Base-by-base conservation (phyloP, 1,284 basidiomycete species). In the Boletellus sp. region DNA sequence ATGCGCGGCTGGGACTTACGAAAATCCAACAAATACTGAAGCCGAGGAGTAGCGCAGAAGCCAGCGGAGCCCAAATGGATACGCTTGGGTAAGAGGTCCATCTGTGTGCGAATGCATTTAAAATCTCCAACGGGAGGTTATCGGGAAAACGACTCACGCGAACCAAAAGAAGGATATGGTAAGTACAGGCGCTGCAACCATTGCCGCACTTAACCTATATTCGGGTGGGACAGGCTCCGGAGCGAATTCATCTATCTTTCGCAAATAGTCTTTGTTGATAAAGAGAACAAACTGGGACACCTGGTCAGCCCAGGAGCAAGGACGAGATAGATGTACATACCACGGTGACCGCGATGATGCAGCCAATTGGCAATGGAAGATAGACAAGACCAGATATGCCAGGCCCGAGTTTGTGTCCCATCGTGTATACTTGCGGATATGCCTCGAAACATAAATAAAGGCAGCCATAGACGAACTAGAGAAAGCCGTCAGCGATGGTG, bases 111-210 rank as follows among this genome's bases (percentile, higher is more conserved):
- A 17, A 17, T 5, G 9, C 17, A 14, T 47, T 37, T 30, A 17
- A 17, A 23, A 13, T 45, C 8, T 36, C 40, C 41, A 22, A 20
- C 35, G 26, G 6, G 26, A 13, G 34, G 22, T 22, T 11, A 43
- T 17, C 16, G 37, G 8, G 14, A 1, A 41, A 41, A 56, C 53
- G 0, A 66, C 76, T 67, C 62, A 81, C 62, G 74, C 81, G 56
- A 87, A 79, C 82, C 81, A 81, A 67, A 87, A 87, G 61, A 83
- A 80, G 1, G 80, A 74, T 22, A 74, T 50, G 5, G 80, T 68
- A 43, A 83, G 75, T 5, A 80, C 54, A 0, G 82, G 82, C 0
- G 76, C 77, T 2, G 76, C 78, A 42, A 78, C 58, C 54, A 82
- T 66, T 1, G 73, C 72, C 36, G 79, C 73, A 22, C 74, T 72